Conservation (phyloP, 768 basidiomycete genomes). For the Clavaria fumosa region DNA sequence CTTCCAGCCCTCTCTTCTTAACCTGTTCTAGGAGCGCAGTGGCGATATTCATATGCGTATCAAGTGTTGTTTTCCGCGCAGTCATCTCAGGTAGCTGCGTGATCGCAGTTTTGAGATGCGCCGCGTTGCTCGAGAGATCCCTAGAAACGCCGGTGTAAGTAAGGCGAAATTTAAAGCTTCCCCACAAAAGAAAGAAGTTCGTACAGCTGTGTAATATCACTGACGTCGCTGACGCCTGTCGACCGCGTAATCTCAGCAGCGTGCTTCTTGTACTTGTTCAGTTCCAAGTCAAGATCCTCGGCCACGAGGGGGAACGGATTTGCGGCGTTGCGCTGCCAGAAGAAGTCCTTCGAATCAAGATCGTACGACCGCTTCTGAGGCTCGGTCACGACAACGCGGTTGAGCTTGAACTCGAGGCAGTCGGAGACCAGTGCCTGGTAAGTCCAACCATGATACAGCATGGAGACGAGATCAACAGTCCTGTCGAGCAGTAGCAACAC, state of each 20-base stretch:
- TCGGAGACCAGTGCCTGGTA: conserved; percentile 98
- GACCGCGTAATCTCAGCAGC: conserved; percentile 93
- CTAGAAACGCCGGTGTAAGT: conserved; percentile 29
- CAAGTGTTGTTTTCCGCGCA: conserved; percentile 88
- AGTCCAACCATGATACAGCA: conserved; percentile 95
- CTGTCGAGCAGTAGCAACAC: conserved; percentile 90
- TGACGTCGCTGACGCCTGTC: conserved; percentile 91
- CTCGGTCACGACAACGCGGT: conserved; percentile 73
- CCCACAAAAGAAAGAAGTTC: conserved; percentile 15
- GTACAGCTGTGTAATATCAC: conserved; percentile 87
- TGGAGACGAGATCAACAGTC: conserved; percentile 87
- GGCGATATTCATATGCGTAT: conserved; percentile 99
- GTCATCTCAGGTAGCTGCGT: conserved; percentile 94
- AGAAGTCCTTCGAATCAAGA: conserved; percentile 96
- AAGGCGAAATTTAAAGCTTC: conserved; percentile 2
- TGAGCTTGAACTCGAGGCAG: conserved; percentile 92
- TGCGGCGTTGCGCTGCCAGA: conserved; percentile 94
- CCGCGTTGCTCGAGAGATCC: conserved; percentile 84
- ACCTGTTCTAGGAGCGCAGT: conserved; percentile 90
- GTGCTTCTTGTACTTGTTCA: conserved; percentile 88
- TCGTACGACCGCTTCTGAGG: conserved; percentile 76
- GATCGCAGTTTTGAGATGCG: conserved; percentile 92
- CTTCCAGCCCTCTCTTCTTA: conserved; percentile 88
- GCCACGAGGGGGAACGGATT: conserved; percentile 98
- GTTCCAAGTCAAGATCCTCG: conserved; percentile 86